Percentiles rank a stretch among this genome's conserved stretches.
Evolutionary conservation across 1,284 basidiomycete species (phyloP).

Genomic region (Rhodofomes roseus): DNA sequence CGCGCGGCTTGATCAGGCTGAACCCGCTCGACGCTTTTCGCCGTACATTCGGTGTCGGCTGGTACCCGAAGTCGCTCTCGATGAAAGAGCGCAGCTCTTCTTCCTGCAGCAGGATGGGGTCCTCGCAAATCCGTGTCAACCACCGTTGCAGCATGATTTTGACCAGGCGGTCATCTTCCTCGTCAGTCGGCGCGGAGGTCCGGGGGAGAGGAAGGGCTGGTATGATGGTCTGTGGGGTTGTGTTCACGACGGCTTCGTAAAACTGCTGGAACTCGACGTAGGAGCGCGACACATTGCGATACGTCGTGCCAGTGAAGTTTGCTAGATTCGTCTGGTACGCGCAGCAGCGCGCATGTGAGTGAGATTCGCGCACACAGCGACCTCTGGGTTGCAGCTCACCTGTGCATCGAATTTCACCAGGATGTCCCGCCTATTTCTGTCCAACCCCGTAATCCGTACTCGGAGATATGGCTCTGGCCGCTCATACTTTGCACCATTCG

Average conservation of each 20-base stretch:
- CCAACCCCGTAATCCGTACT: slow-evolving; percentile 83
- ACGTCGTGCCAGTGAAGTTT: slow-evolving; percentile 85
- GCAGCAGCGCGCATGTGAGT: slow-evolving; percentile 5
- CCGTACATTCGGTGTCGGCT: slow-evolving; percentile 72
- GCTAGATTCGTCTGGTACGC: slow-evolving; percentile 79
- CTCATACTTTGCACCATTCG: slow-evolving; percentile 69
- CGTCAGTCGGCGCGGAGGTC: slow-evolving; percentile 91
- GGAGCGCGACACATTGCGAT: slow-evolving; percentile 88
- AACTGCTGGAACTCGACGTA: slow-evolving; percentile 91
- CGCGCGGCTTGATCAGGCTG: slow-evolving; percentile 62
- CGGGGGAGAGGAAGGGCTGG: slow-evolving; percentile 89
- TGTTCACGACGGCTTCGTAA: slow-evolving; percentile 79
- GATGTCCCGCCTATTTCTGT: slow-evolving; percentile 90
- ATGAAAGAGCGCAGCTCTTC: slow-evolving; percentile 91
- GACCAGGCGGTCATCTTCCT: slow-evolving; percentile 93
- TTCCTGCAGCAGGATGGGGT: slow-evolving; percentile 80
- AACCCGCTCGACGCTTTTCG: slow-evolving; percentile 68
- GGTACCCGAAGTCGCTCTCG: slow-evolving; percentile 94
- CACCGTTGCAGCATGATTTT: slow-evolving; percentile 91
- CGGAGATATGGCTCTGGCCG: slow-evolving; percentile 78
- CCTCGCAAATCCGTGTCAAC: slow-evolving; percentile 87
- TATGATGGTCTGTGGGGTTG: slow-evolving; percentile 87
- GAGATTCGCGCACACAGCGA: not conserved
- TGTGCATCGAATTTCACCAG: slow-evolving; percentile 91
- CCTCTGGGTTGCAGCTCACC: slow-evolving; percentile 37